Evolutionary conservation across 306 rosid species (phyloP), one percentile per base, ranked within the genome.

Genomic region (Cucumis melo): DNA sequence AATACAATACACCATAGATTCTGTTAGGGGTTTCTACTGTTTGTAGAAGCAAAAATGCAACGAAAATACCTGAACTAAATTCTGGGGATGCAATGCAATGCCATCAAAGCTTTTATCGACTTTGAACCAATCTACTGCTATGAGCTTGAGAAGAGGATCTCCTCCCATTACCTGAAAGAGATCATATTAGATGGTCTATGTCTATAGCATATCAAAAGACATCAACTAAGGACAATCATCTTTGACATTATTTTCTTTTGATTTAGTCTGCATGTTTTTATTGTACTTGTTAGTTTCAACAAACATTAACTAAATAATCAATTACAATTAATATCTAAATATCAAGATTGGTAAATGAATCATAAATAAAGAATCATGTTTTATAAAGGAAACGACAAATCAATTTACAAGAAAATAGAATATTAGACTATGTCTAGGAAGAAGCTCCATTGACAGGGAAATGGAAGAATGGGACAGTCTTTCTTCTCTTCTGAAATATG

Each of bases 51-150:
- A 50, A 19, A 10, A 27, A 75, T 73, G 57, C 70, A 39, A 55
- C 27, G 65, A 20, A 24, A 76, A 78, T 86, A 93, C 98, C 96
- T 93, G 97, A 85, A 86, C 87, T 76, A 90, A 82, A 85, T 83
- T 75, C 84, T 78, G 87, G 75, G 86, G 89, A 73, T 91, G 96
- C 67, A 88, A 55, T 57, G 96, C 98, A 87, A 91, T 86, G 79
- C 62, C 84, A 81, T 91, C 92, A 44, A 64, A 51, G 53, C 81
- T 7, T 80, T 80, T 82, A 61, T 87, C 87, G 71, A 90, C 97
- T 85, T 85, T 91, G 75, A 89, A 86, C 98, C 97, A 91, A 85
- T 93, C 98, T 71, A 85, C 87, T 27, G 89, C 96, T 74, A 90
- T 62, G 75, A 91, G 97, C 84, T 86, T 90, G 83, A 93, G 93